A percentile compares a stretch with the other conserved stretches of the same genome.
These are phyloP conservation scores for Fusarium hainanense DNA, from an alignment of 2,329 filamentous ascomycete species.

Conservation along the genomic window DNA sequence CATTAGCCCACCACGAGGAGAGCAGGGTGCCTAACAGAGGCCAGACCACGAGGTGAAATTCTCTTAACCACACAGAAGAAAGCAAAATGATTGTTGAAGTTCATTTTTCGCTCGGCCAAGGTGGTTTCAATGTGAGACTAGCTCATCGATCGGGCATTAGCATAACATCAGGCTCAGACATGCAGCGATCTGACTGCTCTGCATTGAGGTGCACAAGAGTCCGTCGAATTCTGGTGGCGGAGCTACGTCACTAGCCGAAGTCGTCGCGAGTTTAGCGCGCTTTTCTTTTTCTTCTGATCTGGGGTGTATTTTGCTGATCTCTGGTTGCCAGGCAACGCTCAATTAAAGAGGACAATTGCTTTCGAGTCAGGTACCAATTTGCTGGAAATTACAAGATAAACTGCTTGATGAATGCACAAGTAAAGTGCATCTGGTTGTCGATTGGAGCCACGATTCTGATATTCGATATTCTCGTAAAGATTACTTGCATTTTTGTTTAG, in stretches of 20 bases:
- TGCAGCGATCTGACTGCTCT: constrained; percentile 6
- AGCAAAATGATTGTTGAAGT: background rate
- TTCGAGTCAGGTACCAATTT: constrained; percentile 21
- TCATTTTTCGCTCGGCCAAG: background rate
- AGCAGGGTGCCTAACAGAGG: constrained; percentile 4
- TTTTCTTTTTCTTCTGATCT: constrained; percentile 6
- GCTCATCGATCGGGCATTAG: constrained; percentile 6
- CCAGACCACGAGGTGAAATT: background rate
- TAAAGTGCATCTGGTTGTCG: background rate
- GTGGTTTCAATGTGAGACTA: background rate
- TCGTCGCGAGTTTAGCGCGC: constrained; percentile 33
- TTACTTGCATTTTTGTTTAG: background rate
- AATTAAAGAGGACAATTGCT: constrained; percentile 11
- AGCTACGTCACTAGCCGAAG: constrained; percentile 47
- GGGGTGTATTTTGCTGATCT: constrained; percentile 6
- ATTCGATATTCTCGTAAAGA: constrained; percentile 1
- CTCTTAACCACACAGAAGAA: background rate
- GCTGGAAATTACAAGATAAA: background rate
- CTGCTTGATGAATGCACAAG: background rate
- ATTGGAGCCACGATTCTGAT: constrained; percentile 41
- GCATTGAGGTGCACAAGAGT: constrained; percentile 7
- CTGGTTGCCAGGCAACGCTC: constrained; percentile 41
- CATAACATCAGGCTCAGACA: constrained; percentile 27
- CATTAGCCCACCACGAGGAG: background rate
- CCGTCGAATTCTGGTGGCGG: constrained; percentile 13